Conservation (phyloP, 148 eudicot genomes). For the Selenicereus undatus region DNA sequence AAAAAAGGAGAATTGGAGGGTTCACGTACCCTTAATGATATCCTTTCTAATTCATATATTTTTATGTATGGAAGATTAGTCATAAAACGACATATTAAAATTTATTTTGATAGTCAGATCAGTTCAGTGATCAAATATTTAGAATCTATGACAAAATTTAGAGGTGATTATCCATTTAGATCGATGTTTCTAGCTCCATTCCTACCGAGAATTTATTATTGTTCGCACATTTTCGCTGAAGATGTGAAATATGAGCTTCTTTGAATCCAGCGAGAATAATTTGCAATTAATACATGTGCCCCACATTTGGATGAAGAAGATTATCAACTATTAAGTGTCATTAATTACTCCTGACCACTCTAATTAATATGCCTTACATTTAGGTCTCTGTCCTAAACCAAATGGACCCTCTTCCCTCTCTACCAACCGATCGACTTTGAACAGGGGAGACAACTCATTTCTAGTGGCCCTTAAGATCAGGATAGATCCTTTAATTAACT, state of each 20-base stretch:
- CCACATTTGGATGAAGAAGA: background rate
- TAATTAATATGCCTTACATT: slow-evolving; percentile 7
- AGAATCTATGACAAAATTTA: no score
- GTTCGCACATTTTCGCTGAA: background rate
- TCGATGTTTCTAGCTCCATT: background rate
- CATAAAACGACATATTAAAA: no score
- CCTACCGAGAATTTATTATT: background rate
- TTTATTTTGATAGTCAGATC: no score
- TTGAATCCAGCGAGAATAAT: slow-evolving; percentile 23
- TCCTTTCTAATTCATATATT: no score
- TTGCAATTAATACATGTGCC: slow-evolving; percentile 13
- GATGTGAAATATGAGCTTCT: background rate
- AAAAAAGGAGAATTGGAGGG: no score
- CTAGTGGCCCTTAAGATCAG: background rate
- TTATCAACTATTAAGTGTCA: slow-evolving; percentile 6
- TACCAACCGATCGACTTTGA: slow-evolving; percentile 2
- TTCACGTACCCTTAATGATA: no score
- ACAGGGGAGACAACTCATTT: background rate
- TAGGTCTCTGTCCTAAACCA: background rate
- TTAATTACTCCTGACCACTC: background rate
- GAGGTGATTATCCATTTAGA: background rate
- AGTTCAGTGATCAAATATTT: no score
- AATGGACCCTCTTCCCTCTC: slow-evolving; percentile 9
- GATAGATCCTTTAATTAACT: background rate
- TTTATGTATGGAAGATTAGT: no score